Base-by-base conservation (phyloP, 2,329 filamentous ascomycete species). In the Ophiocordyceps polyrhachis-furcata region DNA sequence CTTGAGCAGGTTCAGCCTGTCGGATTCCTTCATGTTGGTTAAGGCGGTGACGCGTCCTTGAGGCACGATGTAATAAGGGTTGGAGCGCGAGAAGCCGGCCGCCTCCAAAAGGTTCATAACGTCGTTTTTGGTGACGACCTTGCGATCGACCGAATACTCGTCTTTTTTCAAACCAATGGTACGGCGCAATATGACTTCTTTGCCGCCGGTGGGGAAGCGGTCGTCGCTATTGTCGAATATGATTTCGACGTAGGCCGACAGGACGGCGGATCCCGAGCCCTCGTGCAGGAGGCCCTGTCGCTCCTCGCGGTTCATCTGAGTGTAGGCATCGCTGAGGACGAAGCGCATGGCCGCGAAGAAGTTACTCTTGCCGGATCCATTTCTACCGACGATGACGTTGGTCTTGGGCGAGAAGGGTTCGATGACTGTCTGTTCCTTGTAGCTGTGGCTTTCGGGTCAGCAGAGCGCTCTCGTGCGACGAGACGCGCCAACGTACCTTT, bases 291-390 rank as follows among this genome's bases (percentile, higher is more conserved):
- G 75, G 28, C 85, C 87, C 63, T 93, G 87, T 49, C 91, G 85
- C 69, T 98, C 89, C 61, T 98, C 91, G 55, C 89, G 83, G 51
- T 83, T 85, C 76, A 98, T 85, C 62, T 93, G 84, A 41, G 84
- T 93, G 65, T 98, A 98, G 51, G 87, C 86, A 77, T 98, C 91
- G 64, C 88, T 91, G 50, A 98, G 80, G 41, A 96, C 93, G 66
- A 98, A 98, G 47, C 91, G 87, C 63, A 98, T 95, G 41, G 91
- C 91, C 44, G 91, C 89, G 65, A 98, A 98, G 75, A 98, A 98
- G 67, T 98, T 98, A 63, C 87, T 95, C 73, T 98, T 98, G 58
- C 91, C 91, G 3, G 91, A 96, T 52, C 91, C 91, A 79, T 98
- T 98, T 69, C 91, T 89, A 53, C 91, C 91, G 57, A 98, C 91